Evolutionary conservation across 2,329 filamentous ascomycete species (phyloP), one percentile per base, ranked within the genome.

Genomic region (Pseudopithomyces chartarum): DNA sequence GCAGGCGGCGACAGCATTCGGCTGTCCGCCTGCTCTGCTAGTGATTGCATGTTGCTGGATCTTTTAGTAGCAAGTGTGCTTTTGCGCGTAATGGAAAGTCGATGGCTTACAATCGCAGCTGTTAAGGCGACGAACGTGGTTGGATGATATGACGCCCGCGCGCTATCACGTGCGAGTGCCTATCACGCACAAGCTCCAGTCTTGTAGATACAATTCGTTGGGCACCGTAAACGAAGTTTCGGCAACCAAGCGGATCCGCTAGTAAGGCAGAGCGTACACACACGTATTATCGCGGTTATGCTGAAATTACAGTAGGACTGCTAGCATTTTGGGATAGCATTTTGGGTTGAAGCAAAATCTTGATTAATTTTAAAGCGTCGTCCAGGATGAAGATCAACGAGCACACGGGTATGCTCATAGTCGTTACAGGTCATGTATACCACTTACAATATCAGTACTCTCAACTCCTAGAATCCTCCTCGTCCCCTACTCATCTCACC

Each of bases 401-500:
- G 57, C 68, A 75, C 55, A 68, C 67, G 44, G 74, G 77, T 77
- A 68, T 38, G 52, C 3, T 36, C 12, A 8, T 4, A 11, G 13
- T 13, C 33, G 23, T 19, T 19, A 23, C 3, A 15, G n/a, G 39
- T 15, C 19, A 50, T 29, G 36, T 22, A 23, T 17, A 13, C 17
- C 42, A 29, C 43, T 47, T n/a, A 51, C 36, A 1, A 6, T 8
- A 19, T 33, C 64, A 96, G 91, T 88, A 17, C 78, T 96, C 32
- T 82, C 85, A 2, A 89, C 89, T 1, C 76, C 83, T 4, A 81
- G 81, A 48, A 80, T 90, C 43, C 83, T 96, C 17, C 84, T 98
- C 10, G 92, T 97, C 10, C 93, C 93, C 0, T 97, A 97, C 76
- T 88, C 89, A 60, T 77, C 82, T 36, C 89, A 87, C 70, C 94